Base-by-base conservation (phyloP, 306 rosid species). In the Vigna hirtella region DNA sequence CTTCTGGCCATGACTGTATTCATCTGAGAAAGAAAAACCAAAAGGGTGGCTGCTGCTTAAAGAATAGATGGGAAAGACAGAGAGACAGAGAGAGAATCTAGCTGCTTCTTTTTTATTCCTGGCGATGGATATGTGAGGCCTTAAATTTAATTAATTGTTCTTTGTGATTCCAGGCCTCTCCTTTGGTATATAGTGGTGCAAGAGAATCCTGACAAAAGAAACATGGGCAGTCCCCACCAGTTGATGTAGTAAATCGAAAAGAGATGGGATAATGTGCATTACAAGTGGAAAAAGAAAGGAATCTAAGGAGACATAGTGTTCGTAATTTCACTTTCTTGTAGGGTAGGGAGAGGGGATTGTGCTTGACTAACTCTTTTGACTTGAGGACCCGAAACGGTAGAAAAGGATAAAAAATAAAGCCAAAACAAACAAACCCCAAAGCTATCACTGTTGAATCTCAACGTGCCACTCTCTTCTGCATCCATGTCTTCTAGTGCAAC, bases 201-300 rank as follows among this genome's bases (percentile, higher is more conserved):
- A 87, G 85, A 87, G 90, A 89, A 89, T 91, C 90, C 91, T 85
- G 92, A 84, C 94, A 90, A 91, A 93, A 85, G 90, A 91, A 88
- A 80, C 88, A 86, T 48, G 70, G 79, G 62, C 77, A 71, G 91
- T 32, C 96, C 96, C 96, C 93, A 93, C 90, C 81, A 85, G 78
- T 83, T 76, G 87, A 79, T 79, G 81, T 56, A 73, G 88, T 76
- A 81, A 88, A 85, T 88, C 81, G 77, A 77, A 80, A 36, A 74
- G 81, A 48, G 66, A 57, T 70, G 75, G 74, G 69, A 71, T 68
- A 83, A 77, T 55, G 84, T 50, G 75, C 52, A 42, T 79, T 79
- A 80, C 67, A 67, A 71, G 82, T 75, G 53, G 85, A 56, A 71
- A 84, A 88, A 85, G 83, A 88, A 86, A 78, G 95, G 95, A 88